Evolutionary conservation across 306 rosid species (phyloP).

Genomic region (Betula pendula): DNA sequence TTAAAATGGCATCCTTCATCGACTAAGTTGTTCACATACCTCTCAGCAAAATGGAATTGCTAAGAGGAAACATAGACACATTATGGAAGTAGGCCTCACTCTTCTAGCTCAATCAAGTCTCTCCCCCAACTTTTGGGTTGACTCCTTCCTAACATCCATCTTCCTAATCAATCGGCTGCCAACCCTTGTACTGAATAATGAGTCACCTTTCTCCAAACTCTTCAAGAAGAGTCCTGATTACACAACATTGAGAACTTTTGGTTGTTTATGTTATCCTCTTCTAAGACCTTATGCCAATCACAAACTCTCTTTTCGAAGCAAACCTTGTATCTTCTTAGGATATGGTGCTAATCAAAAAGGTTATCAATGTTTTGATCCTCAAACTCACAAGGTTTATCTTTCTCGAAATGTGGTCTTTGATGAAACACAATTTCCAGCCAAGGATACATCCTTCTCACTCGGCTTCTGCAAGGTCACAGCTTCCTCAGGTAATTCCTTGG

Average conservation of each 20-base stretch:
- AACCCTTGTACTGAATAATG: neutral
- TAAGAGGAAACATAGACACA: neutral
- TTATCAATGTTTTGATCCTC: too few species aligned
- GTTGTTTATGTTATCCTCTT: neutral
- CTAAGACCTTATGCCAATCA: neutral
- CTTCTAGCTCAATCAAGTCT: too few species aligned
- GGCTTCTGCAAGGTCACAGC: too few species aligned
- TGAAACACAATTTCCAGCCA: too few species aligned
- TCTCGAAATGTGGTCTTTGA: too few species aligned
- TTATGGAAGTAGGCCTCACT: too few species aligned
- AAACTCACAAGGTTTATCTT: too few species aligned
- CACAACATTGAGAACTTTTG: neutral
- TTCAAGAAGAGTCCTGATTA: too few species aligned
- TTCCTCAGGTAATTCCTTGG: too few species aligned
- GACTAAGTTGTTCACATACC: neutral
- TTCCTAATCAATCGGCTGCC: neutral
- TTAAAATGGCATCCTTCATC: neutral
- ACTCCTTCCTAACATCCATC: neutral
- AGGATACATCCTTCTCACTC: too few species aligned
- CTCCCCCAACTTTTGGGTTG: neutral
- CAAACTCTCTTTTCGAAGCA: neutral
- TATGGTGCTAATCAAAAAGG: too few species aligned
- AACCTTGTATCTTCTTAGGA: too few species aligned
- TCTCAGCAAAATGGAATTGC: neutral
- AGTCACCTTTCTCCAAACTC: neutral